Evolutionary conservation across 2,329 filamentous ascomycete species (phyloP).

Genomic region (Beauveria rudraprayagi): DNA sequence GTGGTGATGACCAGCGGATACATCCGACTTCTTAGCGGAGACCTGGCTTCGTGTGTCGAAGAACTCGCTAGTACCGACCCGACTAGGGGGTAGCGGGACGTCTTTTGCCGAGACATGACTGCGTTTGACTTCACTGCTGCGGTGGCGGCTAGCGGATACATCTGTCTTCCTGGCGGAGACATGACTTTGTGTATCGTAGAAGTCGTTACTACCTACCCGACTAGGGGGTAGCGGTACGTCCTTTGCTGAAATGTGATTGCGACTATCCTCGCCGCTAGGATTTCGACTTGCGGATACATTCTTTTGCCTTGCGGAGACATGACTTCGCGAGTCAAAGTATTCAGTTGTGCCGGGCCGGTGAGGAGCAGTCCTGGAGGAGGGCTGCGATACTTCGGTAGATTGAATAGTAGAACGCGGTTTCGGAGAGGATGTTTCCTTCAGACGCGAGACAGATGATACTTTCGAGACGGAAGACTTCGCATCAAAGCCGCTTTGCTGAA

Average conservation of each 20-base stretch:
- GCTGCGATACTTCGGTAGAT: neutral
- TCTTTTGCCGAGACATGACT: constrained; percentile 19
- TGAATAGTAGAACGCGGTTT: neutral
- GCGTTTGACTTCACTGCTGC: neutral
- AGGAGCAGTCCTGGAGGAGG: neutral
- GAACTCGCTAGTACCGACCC: neutral
- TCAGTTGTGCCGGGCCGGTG: neutral
- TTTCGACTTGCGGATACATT: neutral
- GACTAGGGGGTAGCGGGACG: neutral
- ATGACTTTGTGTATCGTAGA: neutral
- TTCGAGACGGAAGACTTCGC: neutral
- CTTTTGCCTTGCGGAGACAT: neutral
- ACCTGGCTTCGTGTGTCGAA: neutral
- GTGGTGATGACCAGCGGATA: neutral
- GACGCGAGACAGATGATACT: neutral
- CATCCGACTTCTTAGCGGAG: neutral
- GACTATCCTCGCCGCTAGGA: neutral
- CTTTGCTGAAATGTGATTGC: constrained; percentile 19
- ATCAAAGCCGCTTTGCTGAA: neutral
- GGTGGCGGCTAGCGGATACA: neutral
- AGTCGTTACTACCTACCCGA: neutral
- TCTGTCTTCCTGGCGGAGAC: neutral
- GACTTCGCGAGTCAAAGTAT: neutral
- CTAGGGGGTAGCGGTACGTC: neutral
- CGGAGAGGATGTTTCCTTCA: neutral